Evolutionary conservation across 805 yeast species (phyloP), one percentile per base, ranked within the genome.

Genomic region (Wickerhamomyces kurtzmanii): DNA sequence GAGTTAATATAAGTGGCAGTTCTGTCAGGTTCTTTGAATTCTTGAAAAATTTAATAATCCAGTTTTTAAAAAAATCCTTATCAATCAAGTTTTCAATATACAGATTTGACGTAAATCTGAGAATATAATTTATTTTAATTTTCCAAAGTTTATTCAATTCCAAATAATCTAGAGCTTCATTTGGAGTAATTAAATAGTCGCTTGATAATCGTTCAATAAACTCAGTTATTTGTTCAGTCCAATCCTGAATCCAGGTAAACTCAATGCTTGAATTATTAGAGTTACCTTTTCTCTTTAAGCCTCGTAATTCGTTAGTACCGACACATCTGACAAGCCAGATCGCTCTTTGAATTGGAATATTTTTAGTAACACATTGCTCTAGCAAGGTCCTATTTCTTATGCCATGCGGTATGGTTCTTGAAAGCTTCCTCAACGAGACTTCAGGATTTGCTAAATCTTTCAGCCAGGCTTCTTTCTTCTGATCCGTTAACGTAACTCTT

Each of bases 281-380:
- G 3, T 45, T 50, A 13, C 61, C 65, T 35, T 68, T 72, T 24
- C 82, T 53, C 36, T 66, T 68, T 26, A 75, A 42, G 11, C 71
- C 72, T 16, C 81, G 51, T 19, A 74, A 60, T 41, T 85, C 95
- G 37, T 86, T 81, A 9, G 82, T 75, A 15, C 87, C 75, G 3
- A 87, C 84, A 51, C 96, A 84, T 37, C 83, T 73, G 4, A 89
- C 80, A 34, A 91, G 68, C 98, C 98, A 89, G 3, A 89, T 52
- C 0, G 96, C 94, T 34, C 96, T 60, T n/a, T 68, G 48, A 2
- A 80, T 57, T 0, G 97, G 96, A 1, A 89, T 75, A 19, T 58
- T 56, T 43, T 77, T 75, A 15, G 57, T 44, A 34, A 79, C 67
- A 37, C 93, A 68, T 34, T 77, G 82, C 37, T 86, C 96, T 4